Base-by-base conservation (phyloP, 179 eudicot genomes). In the Nepenthes alata region DNA sequence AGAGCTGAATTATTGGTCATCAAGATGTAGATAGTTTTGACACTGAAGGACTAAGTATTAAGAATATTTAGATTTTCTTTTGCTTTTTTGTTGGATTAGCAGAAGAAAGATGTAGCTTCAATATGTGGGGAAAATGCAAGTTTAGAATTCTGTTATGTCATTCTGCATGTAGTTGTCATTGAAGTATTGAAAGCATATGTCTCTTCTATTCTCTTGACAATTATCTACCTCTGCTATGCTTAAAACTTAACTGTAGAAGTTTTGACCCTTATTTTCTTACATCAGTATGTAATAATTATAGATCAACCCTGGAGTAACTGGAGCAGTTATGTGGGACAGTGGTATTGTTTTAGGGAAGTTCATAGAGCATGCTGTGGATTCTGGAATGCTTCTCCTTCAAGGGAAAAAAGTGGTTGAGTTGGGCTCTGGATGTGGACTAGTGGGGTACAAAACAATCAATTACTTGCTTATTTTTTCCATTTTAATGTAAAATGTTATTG, bases 261-360 rank as follows among this genome's bases (percentile, higher is more conserved):
- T 25, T 14, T 39, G 15, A 14, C 14, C 49, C 61, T 5, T 41
- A n/a, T 25, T 25, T 25, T 25, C 25, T 1, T 5, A 11, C 11
- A 47, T 35, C 8, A 37, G 60, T 34, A 47, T 37, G 3, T 25
- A 53, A 38, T 47, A n/a, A 45, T 37, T 66, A 64, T 68, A 90
- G 93, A 83, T 76, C 60, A 75, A 82, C 68, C 96, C 97, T 65
- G 96, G 97, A 68, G 96, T 91, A 36, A 91, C 94, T 72, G 97
- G 97, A 64, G 71, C 97, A 11, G 97, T 88, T 65, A 85, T 91
- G 85, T 91, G 97, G 97, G 97, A 88, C 69, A 88, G 97, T 60
- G 97, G 97, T 59, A 71, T 91, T 64, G 78, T 91, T 55, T 71
- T 91, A 35, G 87, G 82, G 61, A 91, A 88, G 74, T 88, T 91